Evolutionary conservation across 1,284 basidiomycete species (phyloP), one percentile per base, ranked within the genome.

Genomic region (Austroboletus novae-zelandiae): DNA sequence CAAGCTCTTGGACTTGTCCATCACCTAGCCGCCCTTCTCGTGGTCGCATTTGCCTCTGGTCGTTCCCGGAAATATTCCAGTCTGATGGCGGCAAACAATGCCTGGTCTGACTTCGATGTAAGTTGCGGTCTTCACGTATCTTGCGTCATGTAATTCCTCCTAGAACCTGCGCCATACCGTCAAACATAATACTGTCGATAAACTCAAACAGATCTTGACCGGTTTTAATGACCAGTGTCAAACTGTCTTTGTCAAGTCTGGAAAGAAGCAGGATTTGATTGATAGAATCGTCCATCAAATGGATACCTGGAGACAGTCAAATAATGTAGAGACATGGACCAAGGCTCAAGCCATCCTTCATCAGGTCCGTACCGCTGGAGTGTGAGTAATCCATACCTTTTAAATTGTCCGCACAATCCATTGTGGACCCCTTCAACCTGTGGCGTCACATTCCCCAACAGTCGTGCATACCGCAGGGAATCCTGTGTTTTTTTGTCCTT

Each of bases 201-300:
- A 75, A 66, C 80, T 91, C 57, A 92, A 92, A 69, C 79, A 81
- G 60, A 86, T 91, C 57, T 74, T 92, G 49, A 70, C 72, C 31
- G 80, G 81, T 27, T 74, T 91, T 59, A 90, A 90, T 72, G 84
- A 89, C 39, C 80, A 88, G 62, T 88, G 88, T 61, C 71, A 73
- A 45, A 80, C 80, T 6, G 77, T 79, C 57, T 72, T 91, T 25
- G 76, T 79, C 47, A 87, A 88, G 68, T 77, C 84, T n/a, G 90
- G 90, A 32, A 89, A 86, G 72, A 93, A 93, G 65, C 83, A 87
- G 57, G 89, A 91, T 27, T 78, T 92, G 42, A 90, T 92, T 62
- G 83, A 90, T 63, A 78, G 84, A 53, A 83, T 89, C 54, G 68
- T 75, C 39, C 59, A 58, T 11, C 71, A 75, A 53, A 68, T 91